A percentile compares a stretch with the other conserved stretches of the same genome.
Conservation (phyloP, 2,329 filamentous ascomycete genomes). For the Ophiocordyceps camponoti-saundersi region DNA sequence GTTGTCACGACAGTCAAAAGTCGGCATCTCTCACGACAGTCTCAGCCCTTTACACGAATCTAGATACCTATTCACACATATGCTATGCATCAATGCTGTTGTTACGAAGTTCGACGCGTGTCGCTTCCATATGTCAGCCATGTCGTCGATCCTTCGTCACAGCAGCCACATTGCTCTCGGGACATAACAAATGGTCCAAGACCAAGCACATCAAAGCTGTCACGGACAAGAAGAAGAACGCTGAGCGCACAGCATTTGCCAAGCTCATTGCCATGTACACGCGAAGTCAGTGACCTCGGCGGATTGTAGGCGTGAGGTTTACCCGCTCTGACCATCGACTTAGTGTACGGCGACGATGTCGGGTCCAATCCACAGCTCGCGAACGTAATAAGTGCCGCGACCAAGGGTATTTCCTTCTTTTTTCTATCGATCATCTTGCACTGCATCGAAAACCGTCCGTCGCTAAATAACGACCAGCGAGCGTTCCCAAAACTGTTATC, state of each 20-base stretch:
- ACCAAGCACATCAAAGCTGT: constrained; percentile 91
- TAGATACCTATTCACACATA: background rate
- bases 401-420: constrained; percentile 39
- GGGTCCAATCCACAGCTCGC: constrained; percentile 62
- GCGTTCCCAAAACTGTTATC: constrained; percentile 70
- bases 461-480: constrained; percentile 23
- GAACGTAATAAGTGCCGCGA: constrained; percentile 55
- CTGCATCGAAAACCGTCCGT: background rate
- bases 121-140: constrained; percentile 21
- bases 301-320: background rate
- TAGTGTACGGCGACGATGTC: constrained; percentile 61
- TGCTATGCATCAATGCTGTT: background rate
- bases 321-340: constrained; percentile 1
- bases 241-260: constrained; percentile 48
- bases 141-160: constrained; percentile 32
- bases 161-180: constrained; percentile 32
- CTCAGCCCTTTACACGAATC: background rate
- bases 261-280: constrained; percentile 61
- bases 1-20: background rate
- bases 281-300: constrained; percentile 40
- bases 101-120: background rate
- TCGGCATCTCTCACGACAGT: background rate
- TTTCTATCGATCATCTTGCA: background rate
- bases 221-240: constrained; percentile 65
- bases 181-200: constrained; percentile 90